Percentiles rank a stretch among this genome's conserved stretches.
These are phyloP conservation scores for Posidonia australis DNA, from an alignment of 106 monocot species.

Conservation along the genomic window DNA sequence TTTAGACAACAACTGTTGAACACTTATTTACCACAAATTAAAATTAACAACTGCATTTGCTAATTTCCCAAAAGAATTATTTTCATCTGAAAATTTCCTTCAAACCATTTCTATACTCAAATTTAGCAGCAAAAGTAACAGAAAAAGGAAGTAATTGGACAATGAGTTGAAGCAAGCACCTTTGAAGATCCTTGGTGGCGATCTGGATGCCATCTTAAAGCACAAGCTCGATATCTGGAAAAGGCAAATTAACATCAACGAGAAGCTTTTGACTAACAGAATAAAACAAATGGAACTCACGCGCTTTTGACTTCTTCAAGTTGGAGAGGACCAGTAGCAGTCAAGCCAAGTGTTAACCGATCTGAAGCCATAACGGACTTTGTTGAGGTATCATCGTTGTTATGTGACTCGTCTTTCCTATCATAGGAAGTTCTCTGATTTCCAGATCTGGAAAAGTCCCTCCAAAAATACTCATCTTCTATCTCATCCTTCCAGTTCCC, in stretches of 20 bases:
- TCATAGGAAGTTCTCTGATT: constrained; percentile 27
- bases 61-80: no score
- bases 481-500: constrained; percentile 38
- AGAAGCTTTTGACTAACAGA: neutral
- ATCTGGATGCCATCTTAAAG: constrained; percentile 95
- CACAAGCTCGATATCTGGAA: constrained; percentile 74
- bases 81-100: neutral
- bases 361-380: constrained; percentile 28
- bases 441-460: constrained; percentile 7
- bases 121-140: neutral
- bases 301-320: constrained; percentile 70
- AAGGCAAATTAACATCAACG: neutral
- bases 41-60: no score
- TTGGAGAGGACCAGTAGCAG: constrained; percentile 44
- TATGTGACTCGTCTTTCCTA: constrained; percentile 45
- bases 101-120: neutral
- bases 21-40: no score
- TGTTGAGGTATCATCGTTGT: constrained; percentile 30
- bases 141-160: neutral
- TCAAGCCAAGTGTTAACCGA: constrained; percentile 42
- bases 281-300: constrained; percentile 26
- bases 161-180: constrained; percentile 20
- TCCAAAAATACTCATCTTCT: constrained; percentile 26
- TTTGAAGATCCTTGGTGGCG: constrained; percentile 83
- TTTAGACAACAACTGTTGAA: no score